Evolutionary conservation across 805 yeast genomes (phyloP).

Genomic region (Pichia exigua): DNA sequence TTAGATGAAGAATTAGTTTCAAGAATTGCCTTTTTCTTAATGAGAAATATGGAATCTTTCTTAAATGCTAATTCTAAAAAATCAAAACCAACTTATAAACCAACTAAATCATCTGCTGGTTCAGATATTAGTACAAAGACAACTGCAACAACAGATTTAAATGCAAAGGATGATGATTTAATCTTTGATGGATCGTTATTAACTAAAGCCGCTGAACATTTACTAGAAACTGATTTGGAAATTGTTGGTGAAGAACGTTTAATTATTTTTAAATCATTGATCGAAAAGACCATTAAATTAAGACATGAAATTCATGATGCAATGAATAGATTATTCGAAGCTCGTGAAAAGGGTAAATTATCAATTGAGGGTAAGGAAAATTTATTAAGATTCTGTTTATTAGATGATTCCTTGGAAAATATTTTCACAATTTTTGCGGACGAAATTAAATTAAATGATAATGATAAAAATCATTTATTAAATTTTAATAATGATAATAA

Average conservation of each 20-base stretch:
- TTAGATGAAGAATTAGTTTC: constrained; percentile 44
- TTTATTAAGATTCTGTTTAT: constrained; percentile 42
- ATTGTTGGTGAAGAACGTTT: constrained; percentile 31
- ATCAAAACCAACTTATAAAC: background rate
- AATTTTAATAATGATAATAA: background rate
- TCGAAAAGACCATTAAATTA: constrained; percentile 42
- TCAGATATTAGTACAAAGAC: constrained; percentile 8
- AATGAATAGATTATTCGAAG: constrained; percentile 42
- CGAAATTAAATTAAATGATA: constrained; percentile 6
- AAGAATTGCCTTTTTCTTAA: constrained; percentile 46
- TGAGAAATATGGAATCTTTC: constrained; percentile 47
- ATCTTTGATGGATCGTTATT: constrained; percentile 70
- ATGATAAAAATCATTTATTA: background rate
- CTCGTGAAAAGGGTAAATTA: constrained; percentile 37
- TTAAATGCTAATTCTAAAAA: constrained; percentile 20
- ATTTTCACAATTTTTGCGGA: constrained; percentile 38
- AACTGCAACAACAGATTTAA: constrained; percentile 1
- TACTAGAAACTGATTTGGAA: constrained; percentile 34
- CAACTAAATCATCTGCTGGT: constrained; percentile 13
- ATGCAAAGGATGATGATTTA: constrained; percentile 42
- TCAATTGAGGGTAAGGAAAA: constrained; percentile 51
- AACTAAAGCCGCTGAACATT: constrained; percentile 64
- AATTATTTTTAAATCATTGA: constrained; percentile 41
- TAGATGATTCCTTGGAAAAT: constrained; percentile 48
- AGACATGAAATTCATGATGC: constrained; percentile 44